Conservation (phyloP, 345 rosid genomes). For the Gossypium arboreum region DNA sequence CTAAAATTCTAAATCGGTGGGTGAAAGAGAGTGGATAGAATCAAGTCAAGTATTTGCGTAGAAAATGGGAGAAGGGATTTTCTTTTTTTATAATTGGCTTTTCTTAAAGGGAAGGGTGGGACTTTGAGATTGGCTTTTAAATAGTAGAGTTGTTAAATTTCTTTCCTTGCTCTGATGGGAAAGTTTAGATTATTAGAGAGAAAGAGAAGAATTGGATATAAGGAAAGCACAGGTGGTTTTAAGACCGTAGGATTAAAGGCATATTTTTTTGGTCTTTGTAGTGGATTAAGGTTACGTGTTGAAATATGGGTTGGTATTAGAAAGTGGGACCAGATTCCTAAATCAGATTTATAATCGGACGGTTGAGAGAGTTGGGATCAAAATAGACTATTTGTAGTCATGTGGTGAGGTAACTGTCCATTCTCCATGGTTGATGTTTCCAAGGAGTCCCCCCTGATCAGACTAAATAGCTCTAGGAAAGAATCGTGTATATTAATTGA, state of each 20-base stretch:
- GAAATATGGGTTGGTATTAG: background rate
- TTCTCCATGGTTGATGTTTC: background rate
- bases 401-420: slow-evolving; percentile 16
- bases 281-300: slow-evolving; percentile 25
- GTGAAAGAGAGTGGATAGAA: slow-evolving; percentile 16
- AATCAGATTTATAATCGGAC: slow-evolving; percentile 18
- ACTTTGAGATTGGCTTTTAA: slow-evolving; percentile 12
- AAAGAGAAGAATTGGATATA: slow-evolving; percentile 7
- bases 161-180: background rate
- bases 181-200: slow-evolving; percentile 12
- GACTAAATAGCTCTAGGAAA: too few relatives aligned
- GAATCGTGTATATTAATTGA: too few relatives aligned
- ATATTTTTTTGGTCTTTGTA: background rate
- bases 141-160: background rate
- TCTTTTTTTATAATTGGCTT: slow-evolving; percentile 5
- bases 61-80: slow-evolving; percentile 5
- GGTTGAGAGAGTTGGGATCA: slow-evolving; percentile 11
- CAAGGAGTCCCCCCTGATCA: background rate
- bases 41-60: slow-evolving; percentile 21
- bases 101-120: background rate
- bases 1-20: slow-evolving; percentile 28
- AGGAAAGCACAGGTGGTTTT: slow-evolving; percentile 19
- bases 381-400: background rate
- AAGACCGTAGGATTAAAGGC: background rate
- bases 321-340: slow-evolving; percentile 35